phyloP scores from a whole-genome alignment of 768 basidiomycete genomes.

The Mycena rebaudengoi region DNA sequence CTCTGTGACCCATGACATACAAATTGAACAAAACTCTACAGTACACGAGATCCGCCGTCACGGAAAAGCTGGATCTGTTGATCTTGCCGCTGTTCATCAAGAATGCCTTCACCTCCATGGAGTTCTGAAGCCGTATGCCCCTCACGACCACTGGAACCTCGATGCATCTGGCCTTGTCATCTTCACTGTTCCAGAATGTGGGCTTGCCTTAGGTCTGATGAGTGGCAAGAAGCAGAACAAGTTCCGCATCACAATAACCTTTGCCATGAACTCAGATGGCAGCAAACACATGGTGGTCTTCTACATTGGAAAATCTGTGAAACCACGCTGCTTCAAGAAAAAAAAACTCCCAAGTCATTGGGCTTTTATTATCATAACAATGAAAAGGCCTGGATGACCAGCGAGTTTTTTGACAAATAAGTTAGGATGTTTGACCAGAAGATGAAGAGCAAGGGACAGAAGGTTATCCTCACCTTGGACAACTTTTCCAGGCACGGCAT shows the following conservation, averaged over 20 bases:
- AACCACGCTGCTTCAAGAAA: slow-evolving; percentile 28
- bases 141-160: too few species aligned
- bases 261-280: slow-evolving; percentile 26
- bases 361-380: slow-evolving; percentile 35
- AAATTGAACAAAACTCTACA: too few species aligned
- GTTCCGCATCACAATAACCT: slow-evolving; percentile 24
- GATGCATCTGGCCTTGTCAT: too few species aligned
- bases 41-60: too few species aligned
- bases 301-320: slow-evolving; percentile 34
- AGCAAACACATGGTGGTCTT: slow-evolving; percentile 28
- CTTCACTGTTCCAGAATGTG: slow-evolving; percentile 27
- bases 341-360: slow-evolving; percentile 8
- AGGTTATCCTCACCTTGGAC: slow-evolving; percentile 30
- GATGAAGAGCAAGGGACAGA: slow-evolving; percentile 11
- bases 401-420: slow-evolving; percentile 25
- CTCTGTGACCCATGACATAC: too few species aligned
- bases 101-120: too few species aligned
- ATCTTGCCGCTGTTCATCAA: too few species aligned
- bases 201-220: slow-evolving; percentile 19
- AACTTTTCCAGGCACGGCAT: slow-evolving; percentile 35
- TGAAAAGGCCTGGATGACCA: slow-evolving; percentile 40
- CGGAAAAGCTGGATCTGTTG: too few species aligned
- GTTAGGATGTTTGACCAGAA: slow-evolving; percentile 14
- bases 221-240: slow-evolving; percentile 31
- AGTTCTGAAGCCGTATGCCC: too few species aligned